Evolutionary conservation across 1,284 basidiomycete species (phyloP).

Genomic region (Trichosporon inkin): DNA sequence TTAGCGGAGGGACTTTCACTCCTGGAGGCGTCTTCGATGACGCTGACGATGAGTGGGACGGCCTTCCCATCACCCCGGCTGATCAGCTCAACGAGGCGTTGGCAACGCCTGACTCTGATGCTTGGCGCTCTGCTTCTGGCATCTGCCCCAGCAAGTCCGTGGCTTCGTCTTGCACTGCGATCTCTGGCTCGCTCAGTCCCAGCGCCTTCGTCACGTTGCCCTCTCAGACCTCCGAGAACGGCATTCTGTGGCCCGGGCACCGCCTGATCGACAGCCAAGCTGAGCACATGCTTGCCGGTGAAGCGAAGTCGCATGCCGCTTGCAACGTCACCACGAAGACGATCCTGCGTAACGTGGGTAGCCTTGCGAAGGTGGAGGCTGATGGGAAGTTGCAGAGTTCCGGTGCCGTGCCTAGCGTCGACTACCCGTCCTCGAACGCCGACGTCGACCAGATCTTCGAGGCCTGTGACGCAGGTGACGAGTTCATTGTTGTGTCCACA

Average conservation of each 20-base stretch:
- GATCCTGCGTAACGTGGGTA: slow-evolving; percentile 5
- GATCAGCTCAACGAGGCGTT: background rate
- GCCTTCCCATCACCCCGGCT: background rate
- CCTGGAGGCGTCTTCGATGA: slow-evolving; percentile 3
- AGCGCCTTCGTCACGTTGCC: background rate
- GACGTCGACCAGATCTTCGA: background rate
- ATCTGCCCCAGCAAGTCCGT: background rate
- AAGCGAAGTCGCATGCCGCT: background rate
- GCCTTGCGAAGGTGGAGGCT: slow-evolving; percentile 1
- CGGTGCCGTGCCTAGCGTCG: background rate
- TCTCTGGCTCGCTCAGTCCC: background rate
- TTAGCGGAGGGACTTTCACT: background rate
- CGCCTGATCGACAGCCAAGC: background rate
- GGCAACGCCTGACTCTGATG: background rate
- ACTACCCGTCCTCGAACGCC: background rate
- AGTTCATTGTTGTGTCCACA: background rate
- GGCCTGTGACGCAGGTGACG: background rate
- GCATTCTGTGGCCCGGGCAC: background rate
- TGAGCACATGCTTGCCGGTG: background rate
- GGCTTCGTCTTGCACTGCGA: background rate
- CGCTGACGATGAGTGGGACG: slow-evolving; percentile 2
- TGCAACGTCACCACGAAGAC: background rate
- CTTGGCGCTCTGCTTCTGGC: background rate
- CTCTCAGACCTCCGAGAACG: background rate
- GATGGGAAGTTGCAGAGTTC: slow-evolving; percentile 1